A percentile compares a stretch with the other conserved stretches of the same genome.
Conservation (phyloP, 108 stramenopile species). For the Conticribra guillardii region DNA sequence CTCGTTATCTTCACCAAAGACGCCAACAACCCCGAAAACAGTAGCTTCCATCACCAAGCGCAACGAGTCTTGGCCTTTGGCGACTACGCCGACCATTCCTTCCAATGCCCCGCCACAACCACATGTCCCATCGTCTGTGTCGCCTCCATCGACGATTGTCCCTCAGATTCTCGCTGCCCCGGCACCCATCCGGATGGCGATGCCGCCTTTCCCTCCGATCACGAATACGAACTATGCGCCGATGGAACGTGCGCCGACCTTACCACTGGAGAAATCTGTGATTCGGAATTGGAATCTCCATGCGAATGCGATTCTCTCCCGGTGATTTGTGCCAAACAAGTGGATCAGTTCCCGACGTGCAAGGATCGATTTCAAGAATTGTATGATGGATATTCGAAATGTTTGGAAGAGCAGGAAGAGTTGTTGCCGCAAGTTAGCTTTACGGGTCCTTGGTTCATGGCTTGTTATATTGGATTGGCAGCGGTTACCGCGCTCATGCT, state of each 20-base stretch:
- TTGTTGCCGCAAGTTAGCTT: conserved; percentile 36
- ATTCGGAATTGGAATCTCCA: conserved; percentile 32
- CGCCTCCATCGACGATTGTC: background rate
- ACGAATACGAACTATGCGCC: conserved; percentile 42
- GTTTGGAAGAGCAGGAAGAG: conserved; percentile 34
- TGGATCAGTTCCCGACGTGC: conserved; percentile 29
- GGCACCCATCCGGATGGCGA: background rate
- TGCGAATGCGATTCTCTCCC: conserved; percentile 27
- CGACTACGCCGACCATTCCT: background rate
- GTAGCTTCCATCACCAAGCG: no score
- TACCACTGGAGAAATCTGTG: conserved; percentile 34
- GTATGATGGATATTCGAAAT: conserved; percentile 27
- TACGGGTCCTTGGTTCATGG: conserved; percentile 40
- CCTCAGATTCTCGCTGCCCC: background rate
- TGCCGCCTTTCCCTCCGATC: conserved; percentile 11
- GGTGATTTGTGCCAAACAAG: conserved; percentile 29
- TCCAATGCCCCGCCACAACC: conserved; percentile 5
- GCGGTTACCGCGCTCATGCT: conserved; percentile 46
- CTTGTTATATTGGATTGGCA: conserved; percentile 42
- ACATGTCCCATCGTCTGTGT: background rate
- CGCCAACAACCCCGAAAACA: no score
- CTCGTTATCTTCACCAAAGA: no score
- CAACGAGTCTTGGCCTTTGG: background rate
- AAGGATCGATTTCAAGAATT: conserved; percentile 11
- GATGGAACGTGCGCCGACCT: conserved; percentile 59